Conservation (phyloP, 305 asterid genomes). For the Solanum aculeatissimum region DNA sequence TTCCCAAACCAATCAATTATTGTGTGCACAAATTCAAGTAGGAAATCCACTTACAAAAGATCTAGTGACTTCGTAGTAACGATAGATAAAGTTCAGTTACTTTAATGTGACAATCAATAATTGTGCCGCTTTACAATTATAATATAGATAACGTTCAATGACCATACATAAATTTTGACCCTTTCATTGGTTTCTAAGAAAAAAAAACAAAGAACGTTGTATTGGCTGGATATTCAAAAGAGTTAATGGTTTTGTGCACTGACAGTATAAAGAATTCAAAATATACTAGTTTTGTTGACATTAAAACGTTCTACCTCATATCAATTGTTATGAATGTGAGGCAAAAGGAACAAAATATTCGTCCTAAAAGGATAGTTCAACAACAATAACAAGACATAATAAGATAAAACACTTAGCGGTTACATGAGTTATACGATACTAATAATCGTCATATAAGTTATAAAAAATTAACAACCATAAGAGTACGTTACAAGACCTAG, state of each 20-base stretch:
- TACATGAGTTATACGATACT: too few species aligned
- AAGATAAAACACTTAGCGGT: too few species aligned
- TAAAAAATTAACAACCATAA: too few species aligned
- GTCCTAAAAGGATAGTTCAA: neutral
- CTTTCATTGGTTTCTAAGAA: neutral
- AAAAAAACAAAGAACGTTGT: neutral
- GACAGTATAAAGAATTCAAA: neutral
- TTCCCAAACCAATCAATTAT: neutral
- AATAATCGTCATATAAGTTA: too few species aligned
- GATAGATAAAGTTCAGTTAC: neutral
- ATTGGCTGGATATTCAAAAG: neutral
- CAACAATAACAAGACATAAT: constrained; percentile 12
- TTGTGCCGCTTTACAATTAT: neutral
- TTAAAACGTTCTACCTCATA: too few species aligned
- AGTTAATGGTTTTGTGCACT: neutral
- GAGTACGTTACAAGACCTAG: too few species aligned
- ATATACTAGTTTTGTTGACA: neutral
- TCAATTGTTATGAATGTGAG: neutral
- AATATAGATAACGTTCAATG: neutral
- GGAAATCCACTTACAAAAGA: neutral
- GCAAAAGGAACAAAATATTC: neutral
- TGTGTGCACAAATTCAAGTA: neutral
- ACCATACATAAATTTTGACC: neutral
- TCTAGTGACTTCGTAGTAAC: neutral
- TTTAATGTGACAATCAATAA: neutral